Evolutionary conservation across 805 yeast genomes (phyloP), one percentile per base, ranked within the genome.

Genomic region (Candida maesae): DNA sequence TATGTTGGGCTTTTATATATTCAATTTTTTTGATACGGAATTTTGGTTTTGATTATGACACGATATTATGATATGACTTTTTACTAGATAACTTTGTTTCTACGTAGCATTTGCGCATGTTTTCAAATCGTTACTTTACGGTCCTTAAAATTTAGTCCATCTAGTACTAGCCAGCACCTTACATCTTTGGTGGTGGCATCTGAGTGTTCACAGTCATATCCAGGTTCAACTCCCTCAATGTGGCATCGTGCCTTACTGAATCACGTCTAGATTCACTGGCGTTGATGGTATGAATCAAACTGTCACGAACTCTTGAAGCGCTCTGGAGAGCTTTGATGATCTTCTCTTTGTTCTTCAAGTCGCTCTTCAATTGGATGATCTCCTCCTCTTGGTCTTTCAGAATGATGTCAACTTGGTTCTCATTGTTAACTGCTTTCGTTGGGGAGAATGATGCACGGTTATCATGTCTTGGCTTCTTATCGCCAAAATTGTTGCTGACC

Each of bases 301-400:
- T 49, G 17, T 64, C 77, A 25, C 90, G 71, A 25, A 83, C 70
- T 52, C 79, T 72, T 26, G 78, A 71, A 3, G 86, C 76, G 34
- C 83, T 77, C 26, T 81, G 77, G 41, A 88, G 65, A 2, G 91
- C 88, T 45, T 74, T 77, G 43, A 89, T 84, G 48, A 89, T 81
- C 34, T 80, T 79, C 51, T 88, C 95, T 59, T 88, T 89, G 47
- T 84, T 85, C 34, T 74, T 71, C 28, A 85, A 54, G 33, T 74
- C 69, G 36, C 77, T 81, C 51, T 74, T 73, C 49, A 90, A 66
- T 37, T 80, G 87, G 35, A 63, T 52, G 12, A 89, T 76, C 53
- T 84, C 91, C 35, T 79, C 86, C 42, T 76, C 81, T 50, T 80
- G 81, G 33, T 81, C 84, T 46, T 69, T 68, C 41, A 79, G 52